Base-by-base conservation (phyloP, 768 basidiomycete genomes). In the Clitopilus passeckerianus region DNA sequence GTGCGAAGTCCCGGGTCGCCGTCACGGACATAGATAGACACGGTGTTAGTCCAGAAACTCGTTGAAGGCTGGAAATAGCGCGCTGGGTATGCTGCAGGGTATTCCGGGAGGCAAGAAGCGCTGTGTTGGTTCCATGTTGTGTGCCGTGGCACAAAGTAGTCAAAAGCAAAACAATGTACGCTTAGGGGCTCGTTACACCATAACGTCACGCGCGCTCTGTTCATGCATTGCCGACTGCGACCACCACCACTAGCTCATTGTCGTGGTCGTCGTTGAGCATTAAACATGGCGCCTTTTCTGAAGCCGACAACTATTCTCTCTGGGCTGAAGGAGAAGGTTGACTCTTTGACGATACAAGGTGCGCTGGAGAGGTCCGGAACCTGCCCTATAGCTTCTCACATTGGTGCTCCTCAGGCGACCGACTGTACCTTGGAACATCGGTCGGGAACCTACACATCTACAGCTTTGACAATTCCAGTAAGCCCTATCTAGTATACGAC, bases 381-480 rank as follows among this genome's bases (percentile, higher is more conserved):
- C 52, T 8, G 22, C 23, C 52, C 16, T 5, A 54, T 23, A 9
- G 5, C 46, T 35, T 33, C 59, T 57, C 22, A 30, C 54, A 46
- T 61, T 20, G 20, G n/a, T 53, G 20, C 30, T n/a, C 22, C 54
- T 20, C 64, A 87, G 86, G 78, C 27, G 80, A 83, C 67, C 75
- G 77, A 63, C 67, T 91, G 20, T 92, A 87, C 64, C 65, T 89
- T 58, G 87, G 86, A 15, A 86, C 86, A 18, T 74, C 80, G 5
- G 76, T 71, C 0, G 87, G 87, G 24, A 85, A 68, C 59, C 67
- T 89, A 53, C 74, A 80, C 43, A 73, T 86, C 50, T 87, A 86
- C 63, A 70, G 73, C 33, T 62, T 82, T 20, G 74, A 77, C 20
- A 74, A 74, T 22, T 61, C 69, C n/a, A 70, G 83, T 83, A 46